Evolutionary conservation across 108 stramenopile genomes (phyloP).

Genomic region (Chaetoceros tenuissimus): DNA sequence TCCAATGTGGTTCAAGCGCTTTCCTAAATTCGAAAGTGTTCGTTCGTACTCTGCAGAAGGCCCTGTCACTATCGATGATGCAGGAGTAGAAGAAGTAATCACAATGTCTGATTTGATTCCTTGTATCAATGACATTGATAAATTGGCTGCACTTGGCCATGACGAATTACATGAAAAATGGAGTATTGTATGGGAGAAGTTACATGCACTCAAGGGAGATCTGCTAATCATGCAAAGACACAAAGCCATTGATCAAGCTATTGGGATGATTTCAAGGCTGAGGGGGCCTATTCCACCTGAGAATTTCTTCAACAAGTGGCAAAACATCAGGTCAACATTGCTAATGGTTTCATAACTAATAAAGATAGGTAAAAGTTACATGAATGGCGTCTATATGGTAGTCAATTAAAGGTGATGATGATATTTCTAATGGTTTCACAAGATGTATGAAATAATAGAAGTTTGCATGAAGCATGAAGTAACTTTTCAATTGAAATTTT

Average conservation of each 20-base stretch:
- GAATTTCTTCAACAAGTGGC: background rate
- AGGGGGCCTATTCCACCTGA: background rate
- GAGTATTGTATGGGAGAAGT: constrained; percentile 34
- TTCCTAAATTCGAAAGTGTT: constrained; percentile 13
- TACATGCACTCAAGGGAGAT: constrained; percentile 61
- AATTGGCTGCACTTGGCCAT: background rate
- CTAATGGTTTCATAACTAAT: too few species aligned
- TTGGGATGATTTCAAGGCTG: background rate
- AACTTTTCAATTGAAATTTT: too few species aligned
- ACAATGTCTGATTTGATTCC: constrained; percentile 25
- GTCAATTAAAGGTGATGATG: too few species aligned
- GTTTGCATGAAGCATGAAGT: too few species aligned
- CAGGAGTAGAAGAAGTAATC: constrained; percentile 13
- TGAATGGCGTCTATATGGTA: too few species aligned
- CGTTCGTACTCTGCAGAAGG: too few species aligned
- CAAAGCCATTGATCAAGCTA: background rate
- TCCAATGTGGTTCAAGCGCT: constrained; percentile 33
- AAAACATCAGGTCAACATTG: too few species aligned
- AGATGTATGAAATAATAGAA: too few species aligned
- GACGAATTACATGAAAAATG: constrained; percentile 22
- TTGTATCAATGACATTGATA: constrained; percentile 24
- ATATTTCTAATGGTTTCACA: too few species aligned
- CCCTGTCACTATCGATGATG: constrained; percentile 12
- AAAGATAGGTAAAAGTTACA: too few species aligned
- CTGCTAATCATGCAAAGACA: constrained; percentile 3